Evolutionary conservation across 2,329 filamentous ascomycete species (phyloP).

Genomic region (Xylariales sp.): DNA sequence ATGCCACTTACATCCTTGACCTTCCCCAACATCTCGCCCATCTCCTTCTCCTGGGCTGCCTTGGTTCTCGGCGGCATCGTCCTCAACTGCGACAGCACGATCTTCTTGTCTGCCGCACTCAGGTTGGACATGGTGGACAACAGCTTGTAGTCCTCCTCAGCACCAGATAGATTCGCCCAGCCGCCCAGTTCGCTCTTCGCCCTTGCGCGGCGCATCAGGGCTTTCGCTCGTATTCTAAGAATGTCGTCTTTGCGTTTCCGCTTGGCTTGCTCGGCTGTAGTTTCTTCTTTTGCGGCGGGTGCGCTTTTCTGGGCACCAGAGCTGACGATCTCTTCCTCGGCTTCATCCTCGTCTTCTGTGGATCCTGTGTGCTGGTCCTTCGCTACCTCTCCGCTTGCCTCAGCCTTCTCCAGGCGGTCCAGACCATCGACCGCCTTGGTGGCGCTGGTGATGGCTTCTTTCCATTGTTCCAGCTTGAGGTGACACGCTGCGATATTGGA

Average conservation of each 20-base stretch:
- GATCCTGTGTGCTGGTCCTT: slow-evolving; percentile 44
- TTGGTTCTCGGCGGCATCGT: slow-evolving; percentile 66
- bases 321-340: slow-evolving; percentile 57
- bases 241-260: slow-evolving; percentile 55
- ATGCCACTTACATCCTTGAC: slow-evolving; percentile 63
- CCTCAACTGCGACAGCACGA: slow-evolving; percentile 62
- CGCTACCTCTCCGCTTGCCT: slow-evolving; percentile 25
- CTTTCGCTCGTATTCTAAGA: slow-evolving; percentile 73
- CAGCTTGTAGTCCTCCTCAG: slow-evolving; percentile 72
- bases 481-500: slow-evolving; percentile 90
- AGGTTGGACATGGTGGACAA: slow-evolving; percentile 59
- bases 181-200: slow-evolving; percentile 66
- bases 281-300: slow-evolving; percentile 27
- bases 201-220: slow-evolving; percentile 72
- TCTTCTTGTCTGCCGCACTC: slow-evolving; percentile 58
- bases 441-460: slow-evolving; percentile 71
- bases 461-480: slow-evolving; percentile 80
- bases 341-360: slow-evolving; percentile 34
- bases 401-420: slow-evolving; percentile 49
- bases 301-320: slow-evolving; percentile 50
- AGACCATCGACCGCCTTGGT: slow-evolving; percentile 68
- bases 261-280: slow-evolving; percentile 22
- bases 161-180: slow-evolving; percentile 76
- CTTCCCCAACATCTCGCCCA: slow-evolving; percentile 97
- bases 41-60: slow-evolving; percentile 77